Base-by-base conservation (phyloP, 2,329 filamentous ascomycete genomes). In the Fusarium sp. region DNA sequence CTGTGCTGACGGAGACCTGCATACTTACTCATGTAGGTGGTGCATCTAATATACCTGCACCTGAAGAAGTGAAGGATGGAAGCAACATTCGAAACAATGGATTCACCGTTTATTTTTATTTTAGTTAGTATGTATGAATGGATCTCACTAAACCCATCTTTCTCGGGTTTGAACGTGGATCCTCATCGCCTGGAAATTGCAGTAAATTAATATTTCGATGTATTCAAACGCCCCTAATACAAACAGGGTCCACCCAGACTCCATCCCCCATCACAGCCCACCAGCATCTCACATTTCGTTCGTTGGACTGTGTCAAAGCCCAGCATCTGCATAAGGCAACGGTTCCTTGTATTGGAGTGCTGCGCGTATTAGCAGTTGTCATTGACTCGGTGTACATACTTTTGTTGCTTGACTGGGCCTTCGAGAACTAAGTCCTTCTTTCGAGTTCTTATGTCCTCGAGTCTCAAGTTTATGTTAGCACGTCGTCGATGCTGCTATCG, bases 21-120 rank as follows among this genome's bases (percentile, higher is more conserved):
- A 71, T 69, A 53, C 54, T 30, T 38, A 35, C 14, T 10, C 10
- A 37, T n/a, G 32, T n/a, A 26, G 17, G 38, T 40, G 12, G 38
- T 45, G 40, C 33, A 58, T 40, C 33, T 56, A 30, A 8, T 30
- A 23, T 32, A 66, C 35, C 23, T 38, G 33, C 62, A 66, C 53
- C 61, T 66, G 53, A 53, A 52, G 40, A 46, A 46, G 30, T 49
- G 64, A 62, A 60, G 62, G 63, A 62, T 50, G 56, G 46, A 67
- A 60, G 62, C 57, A 58, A 48, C 41, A 63, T 66, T 73, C 56
- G 65, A 73, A 73, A 73, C 69, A 52, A 50, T 54, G 45, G 58
- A 44, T 73, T 69, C 61, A 64, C 56, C 53, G 65, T 71, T 72
- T 66, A 56, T 71, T 70, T 69, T 72, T 62, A 69, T 66, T 71